phyloP scores from a whole-genome alignment of 257 asterid genomes.

The Sherardia arvensis region DNA sequence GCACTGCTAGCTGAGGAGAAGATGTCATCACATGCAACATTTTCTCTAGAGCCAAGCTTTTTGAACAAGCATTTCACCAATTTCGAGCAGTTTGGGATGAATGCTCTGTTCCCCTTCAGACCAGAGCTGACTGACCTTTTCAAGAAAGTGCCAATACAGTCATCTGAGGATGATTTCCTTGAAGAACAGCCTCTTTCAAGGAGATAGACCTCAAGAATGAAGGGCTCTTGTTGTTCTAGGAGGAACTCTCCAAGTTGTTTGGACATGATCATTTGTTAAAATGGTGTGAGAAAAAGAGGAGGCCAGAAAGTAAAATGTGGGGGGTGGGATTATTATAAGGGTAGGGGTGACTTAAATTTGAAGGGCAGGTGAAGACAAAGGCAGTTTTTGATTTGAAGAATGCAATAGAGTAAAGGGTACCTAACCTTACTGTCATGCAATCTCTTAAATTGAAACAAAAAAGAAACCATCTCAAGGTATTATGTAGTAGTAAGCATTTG shows the following conservation, averaged over 20 bases:
- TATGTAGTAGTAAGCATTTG: background rate
- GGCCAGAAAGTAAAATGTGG: slow-evolving; percentile 11
- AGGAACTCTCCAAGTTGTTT: slow-evolving; percentile 41
- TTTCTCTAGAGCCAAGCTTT: slow-evolving; percentile 22
- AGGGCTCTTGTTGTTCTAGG: slow-evolving; percentile 73
- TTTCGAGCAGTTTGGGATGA: slow-evolving; percentile 34
- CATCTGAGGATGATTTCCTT: slow-evolving; percentile 4
- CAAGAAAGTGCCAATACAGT: slow-evolving; percentile 5
- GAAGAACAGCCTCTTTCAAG: slow-evolving; percentile 32
- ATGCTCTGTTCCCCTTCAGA: slow-evolving; percentile 20
- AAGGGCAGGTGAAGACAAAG: slow-evolving; percentile 16
- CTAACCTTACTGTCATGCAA: slow-evolving; percentile 19
- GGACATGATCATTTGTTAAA: background rate
- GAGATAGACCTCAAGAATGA: slow-evolving; percentile 45
- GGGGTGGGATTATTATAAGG: slow-evolving; percentile 1
- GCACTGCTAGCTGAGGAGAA: slow-evolving; percentile 32
- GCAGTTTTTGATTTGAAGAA: slow-evolving; percentile 2
- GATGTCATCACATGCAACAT: slow-evolving; percentile 18
- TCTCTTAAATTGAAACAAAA: slow-evolving; percentile 12
- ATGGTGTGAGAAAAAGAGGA: background rate
- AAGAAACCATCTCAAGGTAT: slow-evolving; percentile 8
- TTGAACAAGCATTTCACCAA: slow-evolving; percentile 27
- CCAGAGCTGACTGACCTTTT: slow-evolving; percentile 24
- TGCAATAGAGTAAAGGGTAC: slow-evolving; percentile 6
- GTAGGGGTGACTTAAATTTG: slow-evolving; percentile 21